These are phyloP conservation scores for Keithomyces neogunnii DNA, from an alignment of 2,329 filamentous ascomycete genomes.

Conservation along the genomic window DNA sequence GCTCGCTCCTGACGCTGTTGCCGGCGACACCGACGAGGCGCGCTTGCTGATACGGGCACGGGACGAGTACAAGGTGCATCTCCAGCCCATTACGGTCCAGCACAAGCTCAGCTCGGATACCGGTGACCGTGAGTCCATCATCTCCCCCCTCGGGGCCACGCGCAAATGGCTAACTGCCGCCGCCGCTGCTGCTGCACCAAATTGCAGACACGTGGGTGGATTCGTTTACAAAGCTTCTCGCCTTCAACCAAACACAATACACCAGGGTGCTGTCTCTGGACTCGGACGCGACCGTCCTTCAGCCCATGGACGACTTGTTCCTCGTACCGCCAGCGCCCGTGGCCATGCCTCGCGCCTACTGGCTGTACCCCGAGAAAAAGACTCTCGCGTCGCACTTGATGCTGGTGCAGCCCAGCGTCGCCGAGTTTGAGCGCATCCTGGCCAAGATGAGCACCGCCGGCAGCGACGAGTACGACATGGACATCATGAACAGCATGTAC, in stretches of 20 bases:
- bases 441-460: slow-evolving; percentile 17
- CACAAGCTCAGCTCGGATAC: background rate
- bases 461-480: slow-evolving; percentile 52
- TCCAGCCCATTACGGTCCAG: slow-evolving; percentile 26
- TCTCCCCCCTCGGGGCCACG: background rate
- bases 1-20: slow-evolving; percentile 22
- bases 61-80: slow-evolving; percentile 34
- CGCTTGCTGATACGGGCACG: slow-evolving; percentile 32
- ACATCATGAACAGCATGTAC: slow-evolving; percentile 57
- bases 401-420: slow-evolving; percentile 47
- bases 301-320: slow-evolving; percentile 63
- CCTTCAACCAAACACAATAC: slow-evolving; percentile 60
- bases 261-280: slow-evolving; percentile 39
- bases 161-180: no score
- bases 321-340: slow-evolving; percentile 51
- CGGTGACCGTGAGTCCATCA: background rate
- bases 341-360: slow-evolving; percentile 66
- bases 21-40: slow-evolving; percentile 18
- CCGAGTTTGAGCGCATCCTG: slow-evolving; percentile 35
- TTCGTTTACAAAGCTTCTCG: slow-evolving; percentile 59
- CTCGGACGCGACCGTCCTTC: slow-evolving; percentile 55
- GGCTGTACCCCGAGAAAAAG: slow-evolving; percentile 46
- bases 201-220: slow-evolving; percentile 40
- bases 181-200: no score
- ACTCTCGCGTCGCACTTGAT: slow-evolving; percentile 51